These are phyloP conservation scores for Blastomyces emzantsi DNA, from an alignment of 2,329 filamentous ascomycete genomes.

Conservation along the genomic window DNA sequence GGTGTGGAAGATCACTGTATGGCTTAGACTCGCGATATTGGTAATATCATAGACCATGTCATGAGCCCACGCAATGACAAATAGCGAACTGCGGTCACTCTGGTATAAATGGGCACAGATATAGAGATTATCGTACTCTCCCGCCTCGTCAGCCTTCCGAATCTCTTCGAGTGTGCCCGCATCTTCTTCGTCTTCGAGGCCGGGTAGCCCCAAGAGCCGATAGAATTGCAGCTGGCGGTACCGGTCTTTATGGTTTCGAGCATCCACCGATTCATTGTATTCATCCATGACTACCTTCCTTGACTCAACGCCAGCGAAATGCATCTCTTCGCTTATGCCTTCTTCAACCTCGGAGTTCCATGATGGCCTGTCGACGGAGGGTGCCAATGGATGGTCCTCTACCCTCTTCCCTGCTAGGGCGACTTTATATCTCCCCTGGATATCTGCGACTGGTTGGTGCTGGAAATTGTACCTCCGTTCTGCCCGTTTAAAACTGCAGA, in stretches of 20 bases:
- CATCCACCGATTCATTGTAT: constrained; percentile 34
- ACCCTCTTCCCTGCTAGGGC: constrained; percentile 23
- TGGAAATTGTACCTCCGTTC: constrained; percentile 26
- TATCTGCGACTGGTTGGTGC: constrained; percentile 25
- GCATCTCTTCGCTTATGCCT: constrained; percentile 22
- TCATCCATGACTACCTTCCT: constrained; percentile 46
- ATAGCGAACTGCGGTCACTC: constrained; percentile 47
- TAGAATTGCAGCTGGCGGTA: constrained; percentile 42
- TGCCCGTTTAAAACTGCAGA: constrained; percentile 44
- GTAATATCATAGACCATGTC: constrained; percentile 32
- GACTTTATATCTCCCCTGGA: constrained; percentile 24
- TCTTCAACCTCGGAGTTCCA: constrained; percentile 25
- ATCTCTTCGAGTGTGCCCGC: constrained; percentile 14
- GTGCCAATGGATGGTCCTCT: constrained; percentile 28
- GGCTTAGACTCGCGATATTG: constrained; percentile 41
- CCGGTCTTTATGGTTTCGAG: constrained; percentile 23
- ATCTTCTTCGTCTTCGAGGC: constrained; percentile 22
- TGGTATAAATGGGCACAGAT: constrained; percentile 51
- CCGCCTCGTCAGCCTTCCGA: constrained; percentile 22
- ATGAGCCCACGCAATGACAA: constrained; percentile 44
- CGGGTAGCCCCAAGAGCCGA: constrained; percentile 35
- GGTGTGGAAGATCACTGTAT: constrained; percentile 43
- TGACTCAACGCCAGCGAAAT: constrained; percentile 39
- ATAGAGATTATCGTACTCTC: constrained; percentile 44
- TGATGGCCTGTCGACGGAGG: constrained; percentile 31